These are phyloP conservation scores for Cyclanthera cordifolia DNA, from an alignment of 306 rosid species.

Conservation along the genomic window DNA sequence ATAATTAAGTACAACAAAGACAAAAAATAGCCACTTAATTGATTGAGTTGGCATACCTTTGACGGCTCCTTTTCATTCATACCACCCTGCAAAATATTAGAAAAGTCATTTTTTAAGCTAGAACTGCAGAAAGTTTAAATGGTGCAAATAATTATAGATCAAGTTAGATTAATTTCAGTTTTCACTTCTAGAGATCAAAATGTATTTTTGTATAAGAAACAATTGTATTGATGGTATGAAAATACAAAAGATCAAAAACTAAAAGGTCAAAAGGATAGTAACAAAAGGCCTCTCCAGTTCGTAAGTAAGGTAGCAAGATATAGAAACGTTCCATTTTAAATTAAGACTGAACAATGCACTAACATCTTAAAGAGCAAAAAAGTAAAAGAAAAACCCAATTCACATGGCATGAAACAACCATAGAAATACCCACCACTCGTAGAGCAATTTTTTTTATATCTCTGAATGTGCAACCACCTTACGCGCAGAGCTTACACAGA, in stretches of 20 bases:
- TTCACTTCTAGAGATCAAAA: no score
- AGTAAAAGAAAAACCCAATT: no score
- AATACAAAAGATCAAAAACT: no score
- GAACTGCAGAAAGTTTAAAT: not conserved
- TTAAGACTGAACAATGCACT: not conserved
- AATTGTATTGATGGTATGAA: no score
- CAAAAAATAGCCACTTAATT: not conserved
- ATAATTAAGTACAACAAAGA: not conserved
- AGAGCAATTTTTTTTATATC: no score
- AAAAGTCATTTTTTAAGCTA: not conserved
- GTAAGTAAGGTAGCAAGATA: no score
- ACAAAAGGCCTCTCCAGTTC: no score
- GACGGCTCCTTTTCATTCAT: not conserved
- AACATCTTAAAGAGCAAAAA: not conserved
- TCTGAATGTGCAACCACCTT: no score
- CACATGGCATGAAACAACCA: not conserved
- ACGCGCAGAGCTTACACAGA: no score
- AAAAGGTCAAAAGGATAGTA: no score
- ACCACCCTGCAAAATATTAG: constrained; percentile 4
- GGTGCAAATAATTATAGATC: not conserved
- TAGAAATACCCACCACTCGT: not conserved
- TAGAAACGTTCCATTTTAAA: not conserved
- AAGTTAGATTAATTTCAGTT: not conserved
- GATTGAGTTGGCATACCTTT: not conserved
- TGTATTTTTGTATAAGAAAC: no score